These are phyloP conservation scores for Ramaria rubella DNA, from an alignment of 768 basidiomycete genomes.

Conservation along the genomic window DNA sequence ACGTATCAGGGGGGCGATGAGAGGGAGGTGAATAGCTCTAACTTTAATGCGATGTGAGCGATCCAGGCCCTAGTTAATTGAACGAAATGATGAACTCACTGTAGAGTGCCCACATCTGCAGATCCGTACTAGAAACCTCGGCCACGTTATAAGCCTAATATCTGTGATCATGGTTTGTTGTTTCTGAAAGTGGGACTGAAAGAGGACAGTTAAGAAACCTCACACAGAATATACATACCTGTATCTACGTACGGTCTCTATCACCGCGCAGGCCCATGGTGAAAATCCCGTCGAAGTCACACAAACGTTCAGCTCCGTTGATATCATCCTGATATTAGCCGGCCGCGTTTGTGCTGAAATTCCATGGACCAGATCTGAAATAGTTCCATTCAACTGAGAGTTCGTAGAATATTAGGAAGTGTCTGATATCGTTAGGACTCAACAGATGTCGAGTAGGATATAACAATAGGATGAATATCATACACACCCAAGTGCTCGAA, in stretches of 20 bases:
- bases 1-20: background rate
- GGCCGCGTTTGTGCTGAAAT: constrained; percentile 49
- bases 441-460: no score
- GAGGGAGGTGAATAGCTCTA: constrained; percentile 25
- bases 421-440: no score
- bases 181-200: constrained; percentile 46
- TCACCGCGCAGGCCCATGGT: constrained; percentile 66
- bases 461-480: no score
- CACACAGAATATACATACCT: constrained; percentile 17
- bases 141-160: constrained; percentile 51
- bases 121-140: constrained; percentile 33
- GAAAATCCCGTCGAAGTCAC: constrained; percentile 53
- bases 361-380: constrained; percentile 54
- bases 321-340: constrained; percentile 56
- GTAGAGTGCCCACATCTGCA: constrained; percentile 59
- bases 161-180: constrained; percentile 41
- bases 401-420: background rate
- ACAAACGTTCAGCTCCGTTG: constrained; percentile 52
- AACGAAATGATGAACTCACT: constrained; percentile 27
- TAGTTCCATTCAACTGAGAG: constrained; percentile 54
- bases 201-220: no score
- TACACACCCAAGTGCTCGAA: no score
- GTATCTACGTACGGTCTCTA: constrained; percentile 27
- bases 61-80: background rate
- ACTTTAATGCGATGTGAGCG: constrained; percentile 52